Evolutionary conservation across 352 stramenopile genomes (phyloP), one percentile per base, ranked within the genome.

Genomic region (Pythium coloratum): DNA sequence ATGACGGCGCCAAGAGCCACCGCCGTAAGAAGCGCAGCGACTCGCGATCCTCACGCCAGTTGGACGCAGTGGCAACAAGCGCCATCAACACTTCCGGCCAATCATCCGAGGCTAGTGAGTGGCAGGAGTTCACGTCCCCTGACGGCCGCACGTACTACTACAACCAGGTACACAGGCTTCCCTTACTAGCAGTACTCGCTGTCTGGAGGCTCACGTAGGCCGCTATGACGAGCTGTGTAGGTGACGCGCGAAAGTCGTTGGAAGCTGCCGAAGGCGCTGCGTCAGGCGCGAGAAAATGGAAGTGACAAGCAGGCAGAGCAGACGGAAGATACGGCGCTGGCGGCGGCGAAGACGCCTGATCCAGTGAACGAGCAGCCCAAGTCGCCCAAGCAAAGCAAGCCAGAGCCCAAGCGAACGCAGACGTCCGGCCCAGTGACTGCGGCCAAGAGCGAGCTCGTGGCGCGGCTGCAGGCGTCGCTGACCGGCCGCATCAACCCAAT

Each of bases 141-240:
- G 82, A 91, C 40, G 82, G 82, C 3, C 77, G 81, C 26, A 55
- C 67, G 12, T 89, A 91, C 64, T 91, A 84, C 62, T 89, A 89
- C 67, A 91, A 91, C 44, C 66, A 77, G 44, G 69, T 77, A 40
- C 20, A 54, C 53, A 4, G 12, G 12, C 30, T 33, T 13, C 59
- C 3, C 32, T 9, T 30, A 36, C 14, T 51, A 14, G 36, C 28
- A 18, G 5, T 49, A 18, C 20, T 10, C 20, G n/a, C 16, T 16
- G n/a, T 13, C 28, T 18, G 24, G 10, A 24, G n/a, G 8, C 38
- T 56, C 20, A 36, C 6, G 28, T 57, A 36, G 10, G 16, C 40
- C 54, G 20, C n/a, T 12, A 36, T 24, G 20, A 0, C 20, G 20
- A 24, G 20, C 26, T 38, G 38, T 33, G 20, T 53, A 82, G 73